Conservation (phyloP, 176 grass and related monocot species). For the Typha latifolia region DNA sequence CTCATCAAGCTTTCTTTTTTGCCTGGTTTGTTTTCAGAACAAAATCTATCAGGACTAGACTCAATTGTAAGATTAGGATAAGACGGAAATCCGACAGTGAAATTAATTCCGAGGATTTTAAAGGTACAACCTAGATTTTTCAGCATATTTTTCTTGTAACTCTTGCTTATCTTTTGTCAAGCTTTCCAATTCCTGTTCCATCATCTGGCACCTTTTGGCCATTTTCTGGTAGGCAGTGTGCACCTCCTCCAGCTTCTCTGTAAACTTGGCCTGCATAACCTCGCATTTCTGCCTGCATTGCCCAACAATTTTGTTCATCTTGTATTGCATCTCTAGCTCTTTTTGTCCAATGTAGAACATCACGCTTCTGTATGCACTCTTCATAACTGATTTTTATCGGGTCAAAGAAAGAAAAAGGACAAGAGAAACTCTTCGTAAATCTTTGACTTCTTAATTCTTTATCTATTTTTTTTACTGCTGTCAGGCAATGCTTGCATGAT, state of each 20-base stretch:
- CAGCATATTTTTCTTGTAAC: constrained; percentile 83
- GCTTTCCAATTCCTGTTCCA: constrained; percentile 75
- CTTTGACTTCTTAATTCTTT: no score
- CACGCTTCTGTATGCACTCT: constrained; percentile 72
- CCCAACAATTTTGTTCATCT: constrained; percentile 66
- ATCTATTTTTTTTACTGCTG: no score
- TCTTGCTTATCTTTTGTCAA: constrained; percentile 88
- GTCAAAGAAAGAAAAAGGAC: constrained; percentile 22
- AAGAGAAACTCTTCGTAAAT: neutral
- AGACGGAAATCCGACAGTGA: neutral
- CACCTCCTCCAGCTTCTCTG: constrained; percentile 77
- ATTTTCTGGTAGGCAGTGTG: constrained; percentile 84
- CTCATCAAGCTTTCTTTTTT: constrained; percentile 91
- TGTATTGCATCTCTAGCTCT: constrained; percentile 86
- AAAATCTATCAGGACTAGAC: neutral
- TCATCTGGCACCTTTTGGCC: constrained; percentile 71
- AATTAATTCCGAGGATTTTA: neutral
- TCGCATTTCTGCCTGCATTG: constrained; percentile 83
- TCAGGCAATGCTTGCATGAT: no score
- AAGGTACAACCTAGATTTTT: constrained; percentile 68
- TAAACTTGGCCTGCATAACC: constrained; percentile 74
- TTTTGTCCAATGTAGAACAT: constrained; percentile 95
- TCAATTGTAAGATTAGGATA: neutral
- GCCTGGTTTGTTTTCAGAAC: constrained; percentile 30
- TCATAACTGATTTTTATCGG: constrained; percentile 58